phyloP scores from a whole-genome alignment of 805 yeast genomes.

The Kuraishia capsulata region DNA sequence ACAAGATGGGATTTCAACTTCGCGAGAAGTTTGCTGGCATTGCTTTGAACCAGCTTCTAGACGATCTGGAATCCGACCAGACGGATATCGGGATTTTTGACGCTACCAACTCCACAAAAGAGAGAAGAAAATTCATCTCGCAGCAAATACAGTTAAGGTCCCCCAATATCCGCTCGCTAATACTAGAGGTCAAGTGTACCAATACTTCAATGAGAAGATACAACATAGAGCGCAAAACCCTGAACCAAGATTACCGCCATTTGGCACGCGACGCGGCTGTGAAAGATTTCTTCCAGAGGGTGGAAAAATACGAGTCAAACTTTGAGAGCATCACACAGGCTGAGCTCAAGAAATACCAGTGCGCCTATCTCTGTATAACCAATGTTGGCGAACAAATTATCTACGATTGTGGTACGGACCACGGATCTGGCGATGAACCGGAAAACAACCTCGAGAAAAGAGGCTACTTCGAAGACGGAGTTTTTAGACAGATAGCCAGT shows the following conservation, averaged over 20 bases:
- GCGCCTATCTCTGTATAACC: conserved; percentile 19
- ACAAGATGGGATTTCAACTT: conserved; percentile 45
- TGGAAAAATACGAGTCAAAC: conserved; percentile 37
- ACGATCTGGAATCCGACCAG: conserved; percentile 62
- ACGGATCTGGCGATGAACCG: conserved; percentile 6
- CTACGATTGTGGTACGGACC: conserved; percentile 21
- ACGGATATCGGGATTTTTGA: conserved; percentile 89
- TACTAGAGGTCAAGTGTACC: conserved; percentile 54
- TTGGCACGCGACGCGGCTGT: conserved; percentile 44
- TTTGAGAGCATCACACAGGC: conserved; percentile 26
- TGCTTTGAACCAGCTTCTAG: conserved; percentile 70
- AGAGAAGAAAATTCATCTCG: conserved; percentile 47
- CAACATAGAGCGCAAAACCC: conserved; percentile 58
- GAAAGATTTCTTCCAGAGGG: conserved; percentile 48
- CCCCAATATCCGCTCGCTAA: conserved; percentile 39
- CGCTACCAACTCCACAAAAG: conserved; percentile 65
- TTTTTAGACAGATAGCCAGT: conserved; percentile 18
- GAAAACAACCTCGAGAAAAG: conserved; percentile 1
- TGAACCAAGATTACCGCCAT: conserved; percentile 50
- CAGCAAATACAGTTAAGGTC: conserved; percentile 44
- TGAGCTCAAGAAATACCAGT: conserved; percentile 19
- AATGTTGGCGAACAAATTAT: conserved; percentile 25
- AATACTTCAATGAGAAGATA: conserved; percentile 41
- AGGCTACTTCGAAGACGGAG: conserved; percentile 10
- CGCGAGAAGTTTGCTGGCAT: conserved; percentile 95